Base-by-base conservation (phyloP, 1,284 basidiomycete species). In the Ustilago loliicola region DNA sequence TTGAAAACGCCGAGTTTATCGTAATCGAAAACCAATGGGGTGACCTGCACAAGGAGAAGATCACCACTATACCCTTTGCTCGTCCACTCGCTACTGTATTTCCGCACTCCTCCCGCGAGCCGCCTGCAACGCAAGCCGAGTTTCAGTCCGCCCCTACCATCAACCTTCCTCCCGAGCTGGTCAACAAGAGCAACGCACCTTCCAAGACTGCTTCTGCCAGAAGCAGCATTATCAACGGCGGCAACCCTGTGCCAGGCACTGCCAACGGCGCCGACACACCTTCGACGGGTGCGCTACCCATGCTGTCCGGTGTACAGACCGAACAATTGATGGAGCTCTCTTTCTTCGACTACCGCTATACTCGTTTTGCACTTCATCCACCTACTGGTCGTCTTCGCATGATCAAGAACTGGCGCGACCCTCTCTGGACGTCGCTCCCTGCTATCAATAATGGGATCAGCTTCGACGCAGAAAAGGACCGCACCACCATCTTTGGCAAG, bases 361-460 rank as follows among this genome's bases (percentile, higher is more conserved):
- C 93, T 29, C 91, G 94, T 19, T 98, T 96, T 87, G 92, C 93
- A 0, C 88, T 98, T 36, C 94, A 99, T 84, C 93, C 93, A 4
- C 90, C 91, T 57, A 92, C 90, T 1, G 95, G 95, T 2, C 87
- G 94, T 48, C 97, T 98, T 87, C 89, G 88, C 47, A 93, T 95
- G 90, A 52, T 85, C 80, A 95, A 95, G 81, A 93, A 98, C 80
- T 99, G 97, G 97, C 90, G 94, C 72, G 96, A 99, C 86, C 89
- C 91, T 0, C 88, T 89, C 11, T 96, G 94, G 93, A 90, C 89
- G 1, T 90, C 90, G 6, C 86, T 91, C 9, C 85, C 88, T 19
- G 59, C 74, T 27, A 75, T 83, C 63, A 70, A 77, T 19, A 62
- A 69, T 21, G 85, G 85, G 8, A 72, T 83, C 42, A 67, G 65